A percentile compares a stretch with the other conserved stretches of the same genome.
Evolutionary conservation across 768 basidiomycete genomes (phyloP).

Genomic region (Postia placenta): DNA sequence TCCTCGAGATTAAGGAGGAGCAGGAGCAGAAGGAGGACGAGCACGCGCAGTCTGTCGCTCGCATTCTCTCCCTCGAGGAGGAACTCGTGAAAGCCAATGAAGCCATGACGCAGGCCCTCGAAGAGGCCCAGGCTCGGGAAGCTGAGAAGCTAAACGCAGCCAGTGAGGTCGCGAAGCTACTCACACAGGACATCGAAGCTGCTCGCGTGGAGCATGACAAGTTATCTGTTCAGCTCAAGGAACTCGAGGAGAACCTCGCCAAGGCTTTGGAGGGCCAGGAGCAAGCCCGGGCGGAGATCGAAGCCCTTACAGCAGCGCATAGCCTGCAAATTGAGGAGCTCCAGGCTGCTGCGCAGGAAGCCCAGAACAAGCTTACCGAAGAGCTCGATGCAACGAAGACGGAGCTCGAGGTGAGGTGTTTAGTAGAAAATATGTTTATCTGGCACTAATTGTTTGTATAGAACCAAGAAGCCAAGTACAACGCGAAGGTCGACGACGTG

Average conservation of each 20-base stretch:
- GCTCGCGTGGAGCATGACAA: constrained; percentile 27
- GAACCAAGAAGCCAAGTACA: constrained; percentile 67
- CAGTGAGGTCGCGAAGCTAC: constrained; percentile 35
- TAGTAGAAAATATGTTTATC: neutral
- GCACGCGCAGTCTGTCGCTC: constrained; percentile 37
- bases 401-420: constrained; percentile 56
- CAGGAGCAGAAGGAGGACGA: constrained; percentile 62
- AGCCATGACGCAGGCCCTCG: constrained; percentile 41
- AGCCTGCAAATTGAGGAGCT: constrained; percentile 44
- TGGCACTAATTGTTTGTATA: constrained; percentile 23
- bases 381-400: constrained; percentile 48
- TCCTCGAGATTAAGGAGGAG: constrained; percentile 69
- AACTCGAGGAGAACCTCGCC: constrained; percentile 42
- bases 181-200: constrained; percentile 41
- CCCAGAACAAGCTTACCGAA: constrained; percentile 45
- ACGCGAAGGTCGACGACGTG: constrained; percentile 57
- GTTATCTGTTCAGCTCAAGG: constrained; percentile 37
- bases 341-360: constrained; percentile 42
- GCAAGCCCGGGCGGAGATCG: constrained; percentile 37
- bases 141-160: constrained; percentile 34
- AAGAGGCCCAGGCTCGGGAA: constrained; percentile 43
- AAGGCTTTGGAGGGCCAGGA: constrained; percentile 42
- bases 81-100: constrained; percentile 44
- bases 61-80: constrained; percentile 46
- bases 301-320: constrained; percentile 43